phyloP scores from a whole-genome alignment of 306 rosid genomes.

The Hylodesmum podocarpum region DNA sequence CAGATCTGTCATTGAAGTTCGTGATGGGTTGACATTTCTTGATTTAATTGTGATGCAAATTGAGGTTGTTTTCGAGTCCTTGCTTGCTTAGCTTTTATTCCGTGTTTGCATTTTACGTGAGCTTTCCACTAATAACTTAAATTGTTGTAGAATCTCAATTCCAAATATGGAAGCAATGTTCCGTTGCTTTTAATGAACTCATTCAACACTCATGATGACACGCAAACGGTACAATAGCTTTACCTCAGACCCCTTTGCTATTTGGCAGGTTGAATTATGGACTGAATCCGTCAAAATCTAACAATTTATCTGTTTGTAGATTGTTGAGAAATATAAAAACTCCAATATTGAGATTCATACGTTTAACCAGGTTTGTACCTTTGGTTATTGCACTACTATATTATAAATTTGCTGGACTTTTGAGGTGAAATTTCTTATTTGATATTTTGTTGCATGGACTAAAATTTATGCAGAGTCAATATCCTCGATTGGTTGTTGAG shows the following conservation, averaged over 20 bases:
- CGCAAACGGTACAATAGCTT: constrained; percentile 55
- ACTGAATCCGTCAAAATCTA: constrained; percentile 1
- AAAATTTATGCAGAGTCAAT: constrained; percentile 69
- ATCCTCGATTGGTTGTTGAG: constrained; percentile 80
- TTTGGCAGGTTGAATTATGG: not conserved
- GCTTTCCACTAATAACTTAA: constrained; percentile 30
- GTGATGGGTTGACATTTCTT: constrained; percentile 89
- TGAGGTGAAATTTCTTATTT: constrained; percentile 23
- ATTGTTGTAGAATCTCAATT: constrained; percentile 67
- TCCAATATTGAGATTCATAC: constrained; percentile 80
- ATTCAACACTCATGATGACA: constrained; percentile 92
- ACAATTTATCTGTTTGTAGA: constrained; percentile 49
- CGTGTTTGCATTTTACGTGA: not conserved
- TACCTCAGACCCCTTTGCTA: not conserved
- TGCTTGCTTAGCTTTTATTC: not conserved
- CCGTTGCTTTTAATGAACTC: constrained; percentile 97
- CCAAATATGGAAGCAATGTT: constrained; percentile 81
- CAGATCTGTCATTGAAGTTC: constrained; percentile 98
- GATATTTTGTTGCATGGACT: constrained; percentile 16
- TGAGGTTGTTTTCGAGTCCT: constrained; percentile 58
- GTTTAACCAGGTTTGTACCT: constrained; percentile 80
- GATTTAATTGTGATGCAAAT: constrained; percentile 93
- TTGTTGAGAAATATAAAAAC: constrained; percentile 65
- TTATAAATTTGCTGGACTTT: constrained; percentile 21
- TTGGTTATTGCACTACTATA: constrained; percentile 5